Conservation (phyloP, 1,284 basidiomycete genomes). For the Boletellus deceptivus region DNA sequence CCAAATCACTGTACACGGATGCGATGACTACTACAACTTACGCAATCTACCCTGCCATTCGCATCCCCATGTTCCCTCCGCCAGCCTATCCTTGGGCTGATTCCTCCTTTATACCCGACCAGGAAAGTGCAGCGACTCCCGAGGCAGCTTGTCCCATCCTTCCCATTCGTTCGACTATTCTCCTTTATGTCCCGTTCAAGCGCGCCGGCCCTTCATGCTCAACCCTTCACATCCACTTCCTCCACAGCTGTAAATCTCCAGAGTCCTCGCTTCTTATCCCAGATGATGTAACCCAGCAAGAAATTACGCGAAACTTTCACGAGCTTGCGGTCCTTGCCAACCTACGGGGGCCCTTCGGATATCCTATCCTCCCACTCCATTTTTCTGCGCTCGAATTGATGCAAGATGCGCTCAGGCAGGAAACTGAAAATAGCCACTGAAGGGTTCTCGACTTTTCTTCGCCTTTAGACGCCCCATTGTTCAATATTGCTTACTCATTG, state of each 20-base stretch:
- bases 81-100: conserved; percentile 24
- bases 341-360: conserved; percentile 46
- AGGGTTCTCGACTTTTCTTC: neutral
- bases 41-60: conserved; percentile 42
- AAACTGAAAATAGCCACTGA: conserved; percentile 17
- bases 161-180: conserved; percentile 53
- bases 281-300: conserved; percentile 45
- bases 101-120: conserved; percentile 31
- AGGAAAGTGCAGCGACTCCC: conserved; percentile 24
- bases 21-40: conserved; percentile 49
- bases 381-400: conserved; percentile 65
- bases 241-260: conserved; percentile 45
- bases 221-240: conserved; percentile 61
- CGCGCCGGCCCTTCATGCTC: conserved; percentile 24
- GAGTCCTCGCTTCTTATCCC: conserved; percentile 37
- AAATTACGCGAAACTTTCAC: conserved; percentile 65
- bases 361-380: conserved; percentile 61
- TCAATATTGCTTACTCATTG: conserved; percentile 11
- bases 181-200: conserved; percentile 50
- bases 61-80: conserved; percentile 38
- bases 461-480: conserved; percentile 14
- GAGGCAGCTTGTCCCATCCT: conserved; percentile 42
- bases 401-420: conserved; percentile 38
- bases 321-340: conserved; percentile 61
- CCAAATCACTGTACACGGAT: conserved; percentile 42